Base-by-base conservation (phyloP, 345 rosid genomes). In the Nasturtium officinale region DNA sequence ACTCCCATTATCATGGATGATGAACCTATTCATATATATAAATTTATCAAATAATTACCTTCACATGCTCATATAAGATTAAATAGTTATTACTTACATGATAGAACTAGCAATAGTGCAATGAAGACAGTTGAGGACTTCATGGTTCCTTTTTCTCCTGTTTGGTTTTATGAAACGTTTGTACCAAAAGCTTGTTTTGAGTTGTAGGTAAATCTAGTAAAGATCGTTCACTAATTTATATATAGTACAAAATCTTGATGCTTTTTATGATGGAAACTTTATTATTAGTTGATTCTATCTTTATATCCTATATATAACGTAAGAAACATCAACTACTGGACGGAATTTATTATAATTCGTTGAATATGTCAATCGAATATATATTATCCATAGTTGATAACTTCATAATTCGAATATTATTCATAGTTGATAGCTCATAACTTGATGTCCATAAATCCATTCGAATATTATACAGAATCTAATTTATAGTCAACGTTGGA, bases 61-160 rank as follows among this genome's bases (percentile, higher is more conserved):
- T 4, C 13, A 30, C 17, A 42, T 62, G 54, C 32, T 32, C 9
- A 23, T 23, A 23, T 1, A 17, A 58, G 12, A 13, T 13, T 1
- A 9, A 5, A 9, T 45, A 9, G 1, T 26, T 37, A 38, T 35
- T 35, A 51, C 78, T 67, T 68, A 75, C 79, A 68, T 30, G 74
- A 68, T 55, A 53, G 18, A 23, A 68, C 37, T 23, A 68, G 64
- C 74, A 75, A 52, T n/a, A 25, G 69, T 68, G 4, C 58, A 35
- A 53, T 23, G 64, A 75, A 52, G 51, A 53, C 43, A 18, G 18
- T 1, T 61, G 78, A 67, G 46, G 47, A 3, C 30, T 68, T 75
- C 79, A 75, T 68, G 38, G 16, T 51, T 67, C 5, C 17, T 58
- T 37, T 38, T 33, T 48, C 28, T 32, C 5, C 5, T 16, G 23